These are phyloP conservation scores for Lentinus brumalis DNA, from an alignment of 768 basidiomycete genomes.

Conservation along the genomic window DNA sequence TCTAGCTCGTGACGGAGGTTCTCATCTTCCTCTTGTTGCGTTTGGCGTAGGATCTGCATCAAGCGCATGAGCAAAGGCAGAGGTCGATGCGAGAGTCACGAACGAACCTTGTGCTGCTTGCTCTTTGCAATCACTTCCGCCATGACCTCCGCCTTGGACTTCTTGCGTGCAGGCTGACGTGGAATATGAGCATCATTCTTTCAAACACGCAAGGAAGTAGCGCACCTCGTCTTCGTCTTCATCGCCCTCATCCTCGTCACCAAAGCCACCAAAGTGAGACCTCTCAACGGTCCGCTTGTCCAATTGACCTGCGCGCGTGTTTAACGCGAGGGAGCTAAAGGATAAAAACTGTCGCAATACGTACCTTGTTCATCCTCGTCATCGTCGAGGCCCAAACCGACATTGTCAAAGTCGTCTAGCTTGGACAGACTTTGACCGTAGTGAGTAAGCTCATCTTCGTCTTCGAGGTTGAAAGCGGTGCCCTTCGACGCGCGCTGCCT, in stretches of 20 bases:
- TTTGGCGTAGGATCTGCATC: constrained; percentile 78
- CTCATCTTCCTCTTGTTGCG: constrained; percentile 83
- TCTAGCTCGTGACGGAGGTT: constrained; percentile 87
- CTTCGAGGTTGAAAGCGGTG: constrained; percentile 84
- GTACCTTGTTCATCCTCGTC: constrained; percentile 52
- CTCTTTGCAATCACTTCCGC: constrained; percentile 96
- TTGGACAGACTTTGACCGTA: constrained; percentile 88
- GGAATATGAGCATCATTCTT: constrained; percentile 6
- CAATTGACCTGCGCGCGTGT: constrained; percentile 55
- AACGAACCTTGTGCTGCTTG: constrained; percentile 86
- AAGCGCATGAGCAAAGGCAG: neutral
- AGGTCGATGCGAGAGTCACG: neutral
- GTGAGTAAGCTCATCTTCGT: constrained; percentile 89
- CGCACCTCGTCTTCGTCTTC: constrained; percentile 49
- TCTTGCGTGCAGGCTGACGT: constrained; percentile 76
- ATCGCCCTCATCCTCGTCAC: constrained; percentile 59
- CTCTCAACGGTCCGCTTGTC: constrained; percentile 64
- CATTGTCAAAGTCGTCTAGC: constrained; percentile 80
- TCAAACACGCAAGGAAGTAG: constrained; percentile 10
- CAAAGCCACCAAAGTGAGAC: constrained; percentile 87
- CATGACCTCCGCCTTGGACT: constrained; percentile 96
- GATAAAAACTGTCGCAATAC: neutral
- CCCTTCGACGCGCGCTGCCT: constrained; percentile 78
- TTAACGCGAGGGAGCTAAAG: too few species aligned
- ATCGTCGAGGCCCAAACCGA: constrained; percentile 57